Percentiles rank a stretch among this genome's conserved stretches.
Conservation (phyloP, 2,329 filamentous ascomycete genomes). For the Phialocephala subalpina region DNA sequence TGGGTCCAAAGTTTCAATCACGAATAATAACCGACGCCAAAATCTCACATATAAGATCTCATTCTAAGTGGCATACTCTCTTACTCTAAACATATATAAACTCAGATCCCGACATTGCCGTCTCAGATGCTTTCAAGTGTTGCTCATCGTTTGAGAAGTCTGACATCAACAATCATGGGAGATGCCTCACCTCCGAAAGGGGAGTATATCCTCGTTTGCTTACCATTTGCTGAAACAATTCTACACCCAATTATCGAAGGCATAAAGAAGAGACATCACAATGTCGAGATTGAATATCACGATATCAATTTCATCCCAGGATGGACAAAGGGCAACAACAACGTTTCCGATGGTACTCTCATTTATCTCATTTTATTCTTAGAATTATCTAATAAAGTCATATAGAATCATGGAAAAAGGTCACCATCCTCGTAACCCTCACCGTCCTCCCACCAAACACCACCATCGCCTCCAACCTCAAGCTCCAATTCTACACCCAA, state of each 20-base stretch:
- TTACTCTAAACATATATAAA: background rate
- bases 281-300: conserved; percentile 53
- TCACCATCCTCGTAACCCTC: conserved; percentile 46
- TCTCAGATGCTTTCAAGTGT: background rate
- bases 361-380: background rate
- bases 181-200: conserved; percentile 47
- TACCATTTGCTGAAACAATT: conserved; percentile 49
- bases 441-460: conserved; percentile 39
- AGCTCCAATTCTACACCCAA: conserved; percentile 40
- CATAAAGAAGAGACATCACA: conserved; percentile 52
- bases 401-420: conserved; percentile 38
- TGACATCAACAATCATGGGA: conserved; percentile 49
- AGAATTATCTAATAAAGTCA: conserved; percentile 4
- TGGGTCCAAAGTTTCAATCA: background rate
- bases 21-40: conserved; percentile 1
- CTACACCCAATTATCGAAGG: conserved; percentile 45
- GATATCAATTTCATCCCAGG: conserved; percentile 39
- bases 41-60: background rate
- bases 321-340: conserved; percentile 13
- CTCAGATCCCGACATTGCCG: background rate
- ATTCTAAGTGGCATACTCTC: background rate
- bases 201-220: conserved; percentile 52
- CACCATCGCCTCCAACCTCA: conserved; percentile 41
- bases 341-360: conserved; percentile 34
- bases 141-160: background rate